Percentiles rank a stretch among this genome's conserved stretches.
These are phyloP conservation scores for Taphrina deformans DNA, from an alignment of 1,139 yeast species.

Conservation along the genomic window DNA sequence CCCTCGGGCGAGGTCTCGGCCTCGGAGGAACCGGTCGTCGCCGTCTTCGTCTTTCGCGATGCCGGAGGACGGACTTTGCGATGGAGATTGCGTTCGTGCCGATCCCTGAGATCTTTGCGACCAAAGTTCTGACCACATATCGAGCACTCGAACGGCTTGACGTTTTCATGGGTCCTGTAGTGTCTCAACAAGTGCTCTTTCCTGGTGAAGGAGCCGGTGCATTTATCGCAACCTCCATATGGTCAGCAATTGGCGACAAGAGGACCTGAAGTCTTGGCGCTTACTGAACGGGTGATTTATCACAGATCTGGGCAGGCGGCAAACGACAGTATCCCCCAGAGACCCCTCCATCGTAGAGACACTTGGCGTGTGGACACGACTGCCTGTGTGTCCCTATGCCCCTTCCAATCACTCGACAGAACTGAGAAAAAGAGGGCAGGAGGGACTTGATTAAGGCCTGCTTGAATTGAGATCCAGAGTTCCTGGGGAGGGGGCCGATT, in stretches of 20 bases:
- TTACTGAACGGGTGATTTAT: conserved; percentile 10
- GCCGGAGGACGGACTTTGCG: conserved; percentile 3
- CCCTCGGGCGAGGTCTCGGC: not conserved
- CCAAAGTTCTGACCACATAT: conserved; percentile 13
- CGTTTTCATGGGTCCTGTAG: conserved; percentile 92
- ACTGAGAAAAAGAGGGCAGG: not conserved
- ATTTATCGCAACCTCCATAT: conserved; percentile 60
- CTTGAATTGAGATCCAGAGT: not conserved
- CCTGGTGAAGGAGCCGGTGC: conserved; percentile 94
- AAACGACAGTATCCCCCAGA: not conserved
- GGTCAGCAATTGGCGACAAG: not conserved
- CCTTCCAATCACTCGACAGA: not conserved
- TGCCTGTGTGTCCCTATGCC: not conserved
- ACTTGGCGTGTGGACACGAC: not conserved
- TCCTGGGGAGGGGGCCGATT: not conserved
- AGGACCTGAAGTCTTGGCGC: not conserved
- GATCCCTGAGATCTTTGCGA: conserved; percentile 14
- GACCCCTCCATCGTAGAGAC: not conserved
- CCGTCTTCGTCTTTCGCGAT: not conserved
- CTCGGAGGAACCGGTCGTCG: not conserved
- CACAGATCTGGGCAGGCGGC: not conserved
- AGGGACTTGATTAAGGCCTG: not conserved
- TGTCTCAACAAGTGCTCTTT: conserved; percentile 91
- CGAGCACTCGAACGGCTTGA: conserved; percentile 84
- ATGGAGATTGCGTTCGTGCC: conserved; percentile 16